Base-by-base conservation (phyloP, 192 early-diverging fungal species). In the Backusella circina region DNA sequence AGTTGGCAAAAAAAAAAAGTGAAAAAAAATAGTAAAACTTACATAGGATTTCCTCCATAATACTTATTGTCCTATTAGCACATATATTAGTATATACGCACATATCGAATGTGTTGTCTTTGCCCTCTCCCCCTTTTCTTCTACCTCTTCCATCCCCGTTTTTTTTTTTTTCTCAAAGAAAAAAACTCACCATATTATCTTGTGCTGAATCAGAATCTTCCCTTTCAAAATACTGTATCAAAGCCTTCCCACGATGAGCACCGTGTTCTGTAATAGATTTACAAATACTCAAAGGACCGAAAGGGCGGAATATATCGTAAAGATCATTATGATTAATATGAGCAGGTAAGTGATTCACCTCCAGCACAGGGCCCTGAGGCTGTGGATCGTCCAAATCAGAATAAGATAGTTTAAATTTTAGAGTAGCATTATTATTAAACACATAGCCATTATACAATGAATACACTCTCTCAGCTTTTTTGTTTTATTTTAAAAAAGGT, bases 401-500 rank as follows among this genome's bases (percentile, higher is more conserved):
- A 36, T 70, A 51, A 26, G 76, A 74, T n/a, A 74, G 35, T 35
- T 74, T 67, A 21, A 69, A 72, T 47, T 78, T 50, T 32, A 79
- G 76, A 18, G 44, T 67, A 28, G 71, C 57, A 51, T 70, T 64
- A 73, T 72, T 65, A 15, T 70, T 35, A 30, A 80, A 65, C 1
- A 50, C 44, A 31, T 41, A 67, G 31, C 76, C 73, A 67, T 84
- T 84, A 41, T 72, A 82, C 0, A 82, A 47, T n/a, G 83, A 72
- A 70, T 78, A 84, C 6, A 81, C 78, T 70, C 74, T 78, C 28
- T 84, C 83, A 26, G 83, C 83, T 77, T 47, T 47, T 47, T 47
- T 47, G 2, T 47, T n/a, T 44, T 39, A 39, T 65, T 71, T 47
- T 47, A n/a, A 73, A 54, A 57, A 47, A 26, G 16, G 37, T 18